phyloP scores from a whole-genome alignment of 805 yeast species.

The Cyberlindnera sargentensis region DNA sequence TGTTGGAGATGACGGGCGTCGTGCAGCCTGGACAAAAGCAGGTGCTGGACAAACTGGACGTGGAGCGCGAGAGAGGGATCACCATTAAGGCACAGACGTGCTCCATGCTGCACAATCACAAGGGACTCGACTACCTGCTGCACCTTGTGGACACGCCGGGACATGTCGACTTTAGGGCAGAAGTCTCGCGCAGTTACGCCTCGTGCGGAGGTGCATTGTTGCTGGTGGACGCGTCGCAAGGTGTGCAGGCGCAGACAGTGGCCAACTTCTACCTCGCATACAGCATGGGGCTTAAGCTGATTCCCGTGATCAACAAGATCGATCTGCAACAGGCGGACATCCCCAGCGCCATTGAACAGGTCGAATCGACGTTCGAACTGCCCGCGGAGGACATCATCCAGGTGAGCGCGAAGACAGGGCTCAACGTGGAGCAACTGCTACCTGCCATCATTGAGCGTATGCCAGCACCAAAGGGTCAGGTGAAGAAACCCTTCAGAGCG shows the following conservation, averaged over 20 bases:
- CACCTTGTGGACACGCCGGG: constrained; percentile 98
- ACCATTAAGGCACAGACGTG: constrained; percentile 97
- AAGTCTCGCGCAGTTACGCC: constrained; percentile 89
- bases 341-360: constrained; percentile 72
- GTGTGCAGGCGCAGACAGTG: constrained; percentile 97
- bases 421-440: constrained; percentile 67
- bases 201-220: constrained; percentile 92
- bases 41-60: constrained; percentile 86
- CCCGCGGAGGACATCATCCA: constrained; percentile 67
- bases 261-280: constrained; percentile 91
- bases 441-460: constrained; percentile 78
- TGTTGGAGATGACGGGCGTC: constrained; percentile 84
- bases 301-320: constrained; percentile 89
- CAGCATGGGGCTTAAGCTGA: constrained; percentile 69
- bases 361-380: constrained; percentile 78
- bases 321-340: constrained; percentile 87
- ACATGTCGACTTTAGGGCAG: constrained; percentile 92
- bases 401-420: constrained; percentile 89
- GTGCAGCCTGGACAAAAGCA: constrained; percentile 78
- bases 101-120: constrained; percentile 73
- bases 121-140: constrained; percentile 68
- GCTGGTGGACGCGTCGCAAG: constrained; percentile 91
- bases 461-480: constrained; percentile 67
- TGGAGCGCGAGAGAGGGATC: constrained; percentile 92
- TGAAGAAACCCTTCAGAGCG: constrained; percentile 51